Percentiles rank a stretch among this genome's conserved stretches.
These are phyloP conservation scores for Hypoxylon perforatum DNA, from an alignment of 495 filamentous ascomycete genomes.

Conservation along the genomic window DNA sequence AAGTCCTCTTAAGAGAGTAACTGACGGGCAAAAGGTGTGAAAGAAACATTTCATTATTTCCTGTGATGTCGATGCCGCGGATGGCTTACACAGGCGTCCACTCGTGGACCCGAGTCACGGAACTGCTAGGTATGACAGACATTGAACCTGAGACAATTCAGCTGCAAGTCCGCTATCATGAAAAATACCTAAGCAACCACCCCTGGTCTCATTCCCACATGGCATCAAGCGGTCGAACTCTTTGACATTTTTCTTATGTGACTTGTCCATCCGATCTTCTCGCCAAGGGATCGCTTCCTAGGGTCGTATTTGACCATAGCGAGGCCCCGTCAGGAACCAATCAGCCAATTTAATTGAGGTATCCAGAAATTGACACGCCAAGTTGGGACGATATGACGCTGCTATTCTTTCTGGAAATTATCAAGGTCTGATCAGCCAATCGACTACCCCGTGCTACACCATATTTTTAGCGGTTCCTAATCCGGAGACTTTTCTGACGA, in stretches of 20 bases:
- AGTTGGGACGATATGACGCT: constrained; percentile 34
- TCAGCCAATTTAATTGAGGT: constrained; percentile 39
- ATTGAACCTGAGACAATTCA: constrained; percentile 33
- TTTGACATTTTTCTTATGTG: constrained; percentile 30
- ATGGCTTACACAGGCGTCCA: constrained; percentile 34
- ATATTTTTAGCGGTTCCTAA: constrained; percentile 34
- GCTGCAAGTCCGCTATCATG: not conserved
- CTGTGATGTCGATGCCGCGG: constrained; percentile 19
- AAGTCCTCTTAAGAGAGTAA: constrained; percentile 26
- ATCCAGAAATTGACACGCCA: constrained; percentile 30
- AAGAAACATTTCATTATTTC: constrained; percentile 19
- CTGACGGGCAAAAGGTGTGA: constrained; percentile 8
- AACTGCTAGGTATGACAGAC: constrained; percentile 31
- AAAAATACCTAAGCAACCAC: constrained; percentile 19
- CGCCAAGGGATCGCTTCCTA: constrained; percentile 47
- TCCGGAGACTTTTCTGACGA: constrained; percentile 40
- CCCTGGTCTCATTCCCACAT: constrained; percentile 34
- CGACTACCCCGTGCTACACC: constrained; percentile 17
- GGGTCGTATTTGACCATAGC: constrained; percentile 34
- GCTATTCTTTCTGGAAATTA: constrained; percentile 40
- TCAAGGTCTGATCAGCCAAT: constrained; percentile 30
- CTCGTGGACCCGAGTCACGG: constrained; percentile 17
- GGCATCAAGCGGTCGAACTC: constrained; percentile 21
- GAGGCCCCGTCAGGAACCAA: constrained; percentile 26
- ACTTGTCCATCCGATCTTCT: constrained; percentile 39